A percentile compares a stretch with the other conserved stretches of the same genome.
Evolutionary conservation across 257 asterid species (phyloP).

Genomic region (Parsonsia alboflavescens): DNA sequence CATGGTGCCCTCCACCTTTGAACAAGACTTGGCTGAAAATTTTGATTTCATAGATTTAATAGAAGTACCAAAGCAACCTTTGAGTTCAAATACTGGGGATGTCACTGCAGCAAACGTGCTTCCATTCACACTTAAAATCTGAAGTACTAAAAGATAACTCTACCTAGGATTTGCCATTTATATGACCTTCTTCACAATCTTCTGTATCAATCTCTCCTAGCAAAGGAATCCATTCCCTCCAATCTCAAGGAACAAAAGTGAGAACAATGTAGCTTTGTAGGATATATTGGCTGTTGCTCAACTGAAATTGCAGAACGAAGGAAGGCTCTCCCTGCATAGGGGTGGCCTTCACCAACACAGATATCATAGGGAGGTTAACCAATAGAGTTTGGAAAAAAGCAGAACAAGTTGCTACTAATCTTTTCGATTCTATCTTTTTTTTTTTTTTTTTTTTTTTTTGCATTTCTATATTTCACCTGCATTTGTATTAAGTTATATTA

Average conservation of each 20-base stretch:
- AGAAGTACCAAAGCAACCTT: constrained; percentile 68
- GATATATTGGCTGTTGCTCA: constrained; percentile 89
- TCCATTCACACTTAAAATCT: constrained; percentile 34
- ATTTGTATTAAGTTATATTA: too few relatives aligned
- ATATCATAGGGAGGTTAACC: too few relatives aligned
- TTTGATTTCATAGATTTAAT: constrained; percentile 64
- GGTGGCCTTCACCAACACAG: too few relatives aligned
- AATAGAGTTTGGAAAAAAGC: too few relatives aligned
- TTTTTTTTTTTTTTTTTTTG: too few relatives aligned
- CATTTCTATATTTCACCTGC: too few relatives aligned
- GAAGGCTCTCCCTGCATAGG: too few relatives aligned
- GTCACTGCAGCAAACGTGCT: constrained; percentile 67
- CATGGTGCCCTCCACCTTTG: constrained; percentile 29
- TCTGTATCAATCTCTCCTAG: constrained; percentile 22
- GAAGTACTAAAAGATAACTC: constrained; percentile 23
- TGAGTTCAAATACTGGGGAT: constrained; percentile 41
- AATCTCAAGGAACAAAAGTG: constrained; percentile 28
- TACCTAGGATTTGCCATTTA: constrained; percentile 42
- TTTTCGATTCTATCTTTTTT: too few relatives aligned
- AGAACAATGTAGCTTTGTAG: constrained; percentile 47
- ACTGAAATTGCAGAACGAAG: too few relatives aligned
- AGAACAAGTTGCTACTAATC: too few relatives aligned
- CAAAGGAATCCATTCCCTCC: constrained; percentile 22
- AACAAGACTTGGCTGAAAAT: constrained; percentile 37
- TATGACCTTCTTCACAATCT: constrained; percentile 51